Base-by-base conservation (phyloP, 176 grass and related monocot genomes). In the Aechmea fasciata region DNA sequence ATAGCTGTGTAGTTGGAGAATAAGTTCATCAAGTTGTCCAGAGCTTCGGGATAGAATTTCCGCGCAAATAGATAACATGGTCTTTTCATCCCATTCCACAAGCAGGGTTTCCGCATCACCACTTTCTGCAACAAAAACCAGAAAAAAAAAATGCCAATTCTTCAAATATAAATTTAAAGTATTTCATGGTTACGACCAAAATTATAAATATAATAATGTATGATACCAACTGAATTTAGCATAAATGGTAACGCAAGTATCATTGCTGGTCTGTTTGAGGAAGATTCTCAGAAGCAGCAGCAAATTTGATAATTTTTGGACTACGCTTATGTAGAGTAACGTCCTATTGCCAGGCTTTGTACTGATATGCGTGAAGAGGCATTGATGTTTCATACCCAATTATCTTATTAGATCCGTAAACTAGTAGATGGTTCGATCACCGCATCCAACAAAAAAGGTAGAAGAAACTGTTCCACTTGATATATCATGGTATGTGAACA, bases 21-120 rank as follows among this genome's bases (percentile, higher is more conserved):
- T 75, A 85, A 71, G 64, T 90, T 87, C 77, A 90, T 74, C 81
- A 96, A 41, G 74, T 85, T 92, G 77, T 87, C 86, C 49, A 85
- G 86, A 55, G 86, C 69, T 73, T 92, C 93, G 0, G 89, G 93
- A 52, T 87, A 83, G 54, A 96, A 96, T 71, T 96, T 96, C 65
- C 93, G 85, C 18, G 93, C 88, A 71, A 96, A 96, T 71, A 96
- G 85, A 52, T 96, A 96, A 74, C 93, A 96, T 25, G 93, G 89
- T 77, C 89, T 90, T 83, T 90, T 96, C 17, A 81, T 85, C 73
- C 93, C 89, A 50, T 96, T 99, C 94, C 94, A 93, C 53, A 93
- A 83, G 75, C 94, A 99, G 11, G 94, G 82, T 48, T 73, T 81
- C 75, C 64, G 67, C 25, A 79, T 87, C 22, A 82, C 3, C 48